Evolutionary conservation across 352 stramenopile genomes (phyloP), one percentile per base, ranked within the genome.

Genomic region (Phytophthora pinifolia): DNA sequence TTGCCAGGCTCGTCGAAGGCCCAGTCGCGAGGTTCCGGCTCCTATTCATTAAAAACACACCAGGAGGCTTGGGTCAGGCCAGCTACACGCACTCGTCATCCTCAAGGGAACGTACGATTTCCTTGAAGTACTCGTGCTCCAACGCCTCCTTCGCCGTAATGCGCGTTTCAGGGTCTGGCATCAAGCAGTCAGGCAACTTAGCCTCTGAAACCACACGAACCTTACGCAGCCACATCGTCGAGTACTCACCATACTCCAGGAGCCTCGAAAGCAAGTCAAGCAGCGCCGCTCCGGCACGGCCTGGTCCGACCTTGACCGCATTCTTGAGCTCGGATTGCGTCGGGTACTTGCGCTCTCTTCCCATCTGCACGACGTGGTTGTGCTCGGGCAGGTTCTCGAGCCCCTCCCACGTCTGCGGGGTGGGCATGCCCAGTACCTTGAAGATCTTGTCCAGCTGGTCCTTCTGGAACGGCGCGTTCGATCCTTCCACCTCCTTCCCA

Each of bases 51-150:
- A 30, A n/a, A 65, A 39, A 42, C 22, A 27, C 22, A 22, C 9
- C 9, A 18, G 9, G 46, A 35, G 17, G 33, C 8, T 39, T 43
- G 33, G 22, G 25, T 27, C 20, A 48, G n/a, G 54, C 29, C 54
- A 31, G 13, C 46, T 31, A 44, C 25, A 36, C 15, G 10, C n/a
- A 9, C 5, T 33, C 10, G 43, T 17, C 32, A 27, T 38, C 20
- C 17, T 34, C 12, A 2, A 54, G 12, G 42, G 9, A 1, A 69
- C 77, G 52, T 68, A 92, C 84, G 57, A 91, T 96, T 22, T 95
- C 75, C 59, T 81, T 90, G 55, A 98, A 98, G 57, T 98, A 98
- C 54, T 92, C 70, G 70, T 98, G 92, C 37, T 96, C 78, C 9
- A 98, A 60, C 31, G 95, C 95, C 51, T 97, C 78, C 39, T 91